Evolutionary conservation across 2,329 filamentous ascomycete species (phyloP).

Genomic region (Fusarium nodosum): DNA sequence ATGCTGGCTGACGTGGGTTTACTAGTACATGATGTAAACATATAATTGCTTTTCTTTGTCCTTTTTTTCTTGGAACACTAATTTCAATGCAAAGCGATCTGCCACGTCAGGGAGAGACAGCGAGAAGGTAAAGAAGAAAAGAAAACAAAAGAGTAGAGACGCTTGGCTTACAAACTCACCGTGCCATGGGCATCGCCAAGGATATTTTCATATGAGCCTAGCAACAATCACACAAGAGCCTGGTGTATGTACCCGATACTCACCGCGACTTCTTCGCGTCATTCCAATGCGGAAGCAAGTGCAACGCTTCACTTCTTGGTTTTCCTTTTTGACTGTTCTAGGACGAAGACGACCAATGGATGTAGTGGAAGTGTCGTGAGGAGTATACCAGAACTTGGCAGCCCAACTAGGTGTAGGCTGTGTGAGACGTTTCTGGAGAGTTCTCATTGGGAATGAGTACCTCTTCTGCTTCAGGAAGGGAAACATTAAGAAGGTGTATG

Average conservation of each 20-base stretch:
- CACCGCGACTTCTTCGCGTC: conserved; percentile 27
- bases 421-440: conserved; percentile 5
- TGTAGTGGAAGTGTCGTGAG: conserved; percentile 7
- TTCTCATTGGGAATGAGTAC: conserved; percentile 8
- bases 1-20: conserved; percentile 6
- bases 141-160: background rate
- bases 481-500: background rate
- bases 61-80: background rate
- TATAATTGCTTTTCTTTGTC: conserved; percentile 6
- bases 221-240: conserved; percentile 3
- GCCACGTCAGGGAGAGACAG: conserved; percentile 7
- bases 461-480: conserved; percentile 4
- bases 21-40: background rate
- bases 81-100: background rate
- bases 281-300: conserved; percentile 9
- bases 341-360: conserved; percentile 25
- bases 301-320: conserved; percentile 9
- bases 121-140: background rate
- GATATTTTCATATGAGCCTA: conserved; percentile 7
- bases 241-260: conserved; percentile 31
- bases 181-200: conserved; percentile 30
- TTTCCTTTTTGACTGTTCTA: background rate
- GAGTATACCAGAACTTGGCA: conserved; percentile 6
- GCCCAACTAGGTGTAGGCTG: conserved; percentile 3
- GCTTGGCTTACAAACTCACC: conserved; percentile 24